Evolutionary conservation across 192 early-diverging fungal species (phyloP).

Genomic region (Gamsiella multidivaricata): DNA sequence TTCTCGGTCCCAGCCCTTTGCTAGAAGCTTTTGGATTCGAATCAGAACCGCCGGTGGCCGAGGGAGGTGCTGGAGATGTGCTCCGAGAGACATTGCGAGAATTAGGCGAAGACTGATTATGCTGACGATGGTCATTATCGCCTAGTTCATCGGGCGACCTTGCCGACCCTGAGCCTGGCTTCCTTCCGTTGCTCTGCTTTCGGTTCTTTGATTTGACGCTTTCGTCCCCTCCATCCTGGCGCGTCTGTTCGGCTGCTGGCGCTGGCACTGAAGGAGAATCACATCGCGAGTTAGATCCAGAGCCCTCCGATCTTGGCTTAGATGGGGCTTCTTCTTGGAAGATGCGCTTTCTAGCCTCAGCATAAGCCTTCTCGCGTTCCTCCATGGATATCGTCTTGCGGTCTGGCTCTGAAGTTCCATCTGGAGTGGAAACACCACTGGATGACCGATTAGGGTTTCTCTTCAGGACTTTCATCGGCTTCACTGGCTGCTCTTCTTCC

Average conservation of each 20-base stretch:
- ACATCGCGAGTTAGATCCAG: background rate
- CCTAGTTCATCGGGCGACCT: slow-evolving; percentile 24
- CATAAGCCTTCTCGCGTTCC: slow-evolving; percentile 75
- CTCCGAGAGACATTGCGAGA: slow-evolving; percentile 45
- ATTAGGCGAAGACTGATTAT: slow-evolving; percentile 21
- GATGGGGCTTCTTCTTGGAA: slow-evolving; percentile 65
- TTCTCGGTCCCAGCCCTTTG: slow-evolving; percentile 28
- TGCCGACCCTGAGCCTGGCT: slow-evolving; percentile 6
- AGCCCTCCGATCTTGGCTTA: slow-evolving; percentile 35
- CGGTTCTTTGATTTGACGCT: background rate
- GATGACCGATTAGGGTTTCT: slow-evolving; percentile 37
- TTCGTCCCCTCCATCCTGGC: slow-evolving; percentile 15
- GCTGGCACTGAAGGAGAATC: slow-evolving; percentile 21
- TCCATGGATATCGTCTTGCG: slow-evolving; percentile 67
- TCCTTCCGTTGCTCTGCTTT: slow-evolving; percentile 22
- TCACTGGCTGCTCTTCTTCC: slow-evolving; percentile 55
- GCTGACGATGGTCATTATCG: slow-evolving; percentile 11
- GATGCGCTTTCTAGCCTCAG: slow-evolving; percentile 76
- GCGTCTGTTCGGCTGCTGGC: background rate
- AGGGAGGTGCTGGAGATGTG: slow-evolving; percentile 34
- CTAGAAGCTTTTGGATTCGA: background rate
- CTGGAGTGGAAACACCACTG: slow-evolving; percentile 22
- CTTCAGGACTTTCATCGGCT: slow-evolving; percentile 62
- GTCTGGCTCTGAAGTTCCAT: slow-evolving; percentile 51
- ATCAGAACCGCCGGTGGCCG: background rate